Conservation (phyloP, 495 filamentous ascomycete species). For the Hypomontagnella submonticulosa region DNA sequence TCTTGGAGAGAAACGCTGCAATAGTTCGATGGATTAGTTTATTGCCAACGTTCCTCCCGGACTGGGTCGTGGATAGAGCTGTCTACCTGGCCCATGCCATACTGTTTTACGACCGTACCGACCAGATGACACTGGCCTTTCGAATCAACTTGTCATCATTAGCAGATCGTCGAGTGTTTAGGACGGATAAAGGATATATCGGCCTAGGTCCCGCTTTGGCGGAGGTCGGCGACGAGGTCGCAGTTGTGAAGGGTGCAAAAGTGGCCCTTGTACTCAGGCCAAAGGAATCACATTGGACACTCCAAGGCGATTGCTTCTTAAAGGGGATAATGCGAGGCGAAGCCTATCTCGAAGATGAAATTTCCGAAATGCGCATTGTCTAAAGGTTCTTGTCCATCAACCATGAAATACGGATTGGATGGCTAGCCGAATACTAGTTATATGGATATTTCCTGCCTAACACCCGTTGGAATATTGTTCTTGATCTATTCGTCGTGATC, state of each 20-base stretch:
- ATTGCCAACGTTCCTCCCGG: constrained; percentile 19
- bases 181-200: constrained; percentile 36
- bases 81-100: constrained; percentile 22
- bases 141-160: constrained; percentile 34
- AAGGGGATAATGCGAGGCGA: constrained; percentile 40
- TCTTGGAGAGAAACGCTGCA: constrained; percentile 28
- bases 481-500: too few relatives aligned
- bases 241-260: constrained; percentile 36
- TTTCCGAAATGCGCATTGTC: constrained; percentile 30
- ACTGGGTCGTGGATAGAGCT: constrained; percentile 28
- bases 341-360: constrained; percentile 35
- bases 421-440: background rate
- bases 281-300: constrained; percentile 23
- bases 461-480: too few relatives aligned
- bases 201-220: constrained; percentile 35
- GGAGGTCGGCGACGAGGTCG: constrained; percentile 34
- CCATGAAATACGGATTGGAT: too few relatives aligned
- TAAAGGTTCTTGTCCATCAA: constrained; percentile 5
- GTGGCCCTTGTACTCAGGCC: constrained; percentile 32
- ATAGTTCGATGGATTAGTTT: constrained; percentile 25
- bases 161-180: constrained; percentile 36
- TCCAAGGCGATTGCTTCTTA: constrained; percentile 41
- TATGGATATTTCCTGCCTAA: too few relatives aligned
- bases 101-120: constrained; percentile 26
- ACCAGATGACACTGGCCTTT: constrained; percentile 35